Percentiles rank a stretch among this genome's conserved stretches.
Evolutionary conservation across 108 stramenopile species (phyloP).

Genomic region (Aurantiochytrium sp.): DNA sequence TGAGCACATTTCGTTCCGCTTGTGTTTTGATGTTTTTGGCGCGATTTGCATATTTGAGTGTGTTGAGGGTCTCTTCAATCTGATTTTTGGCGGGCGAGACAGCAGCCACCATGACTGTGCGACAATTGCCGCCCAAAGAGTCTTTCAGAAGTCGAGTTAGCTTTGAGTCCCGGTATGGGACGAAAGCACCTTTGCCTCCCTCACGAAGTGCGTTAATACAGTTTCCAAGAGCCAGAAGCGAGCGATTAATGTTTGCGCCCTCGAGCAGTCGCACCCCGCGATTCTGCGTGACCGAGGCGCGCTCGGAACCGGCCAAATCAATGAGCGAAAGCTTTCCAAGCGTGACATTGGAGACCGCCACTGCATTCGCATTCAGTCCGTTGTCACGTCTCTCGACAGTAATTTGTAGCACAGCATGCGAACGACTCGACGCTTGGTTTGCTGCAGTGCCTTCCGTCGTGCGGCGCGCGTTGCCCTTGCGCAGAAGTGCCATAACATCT

Average conservation of each 20-base stretch:
- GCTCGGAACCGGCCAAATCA: conserved; percentile 58
- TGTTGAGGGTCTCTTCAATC: conserved; percentile 85
- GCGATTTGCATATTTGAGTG: conserved; percentile 86
- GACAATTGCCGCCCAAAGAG: conserved; percentile 74
- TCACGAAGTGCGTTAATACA: conserved; percentile 85
- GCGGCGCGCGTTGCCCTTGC: conserved; percentile 43
- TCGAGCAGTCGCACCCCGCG: conserved; percentile 75
- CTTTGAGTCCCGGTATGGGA: conserved; percentile 93
- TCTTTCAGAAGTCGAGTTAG: conserved; percentile 65
- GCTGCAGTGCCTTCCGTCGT: conserved; percentile 51
- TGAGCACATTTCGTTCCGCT: conserved; percentile 46
- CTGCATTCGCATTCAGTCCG: conserved; percentile 36
- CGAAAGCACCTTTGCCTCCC: conserved; percentile 63
- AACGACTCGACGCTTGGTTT: conserved; percentile 47
- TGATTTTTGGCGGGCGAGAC: conserved; percentile 66
- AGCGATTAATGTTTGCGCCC: conserved; percentile 93
- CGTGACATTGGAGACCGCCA: conserved; percentile 37
- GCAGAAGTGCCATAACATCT: conserved; percentile 50
- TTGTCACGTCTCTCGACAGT: conserved; percentile 30
- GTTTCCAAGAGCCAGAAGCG: conserved; percentile 87
- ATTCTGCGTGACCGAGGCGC: conserved; percentile 55
- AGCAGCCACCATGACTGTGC: conserved; percentile 92
- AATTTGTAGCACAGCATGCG: conserved; percentile 58
- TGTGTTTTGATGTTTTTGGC: conserved; percentile 91
- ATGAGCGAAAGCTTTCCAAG: conserved; percentile 57